Evolutionary conservation across 257 asterid species (phyloP).

Genomic region (Solanum rostratum): DNA sequence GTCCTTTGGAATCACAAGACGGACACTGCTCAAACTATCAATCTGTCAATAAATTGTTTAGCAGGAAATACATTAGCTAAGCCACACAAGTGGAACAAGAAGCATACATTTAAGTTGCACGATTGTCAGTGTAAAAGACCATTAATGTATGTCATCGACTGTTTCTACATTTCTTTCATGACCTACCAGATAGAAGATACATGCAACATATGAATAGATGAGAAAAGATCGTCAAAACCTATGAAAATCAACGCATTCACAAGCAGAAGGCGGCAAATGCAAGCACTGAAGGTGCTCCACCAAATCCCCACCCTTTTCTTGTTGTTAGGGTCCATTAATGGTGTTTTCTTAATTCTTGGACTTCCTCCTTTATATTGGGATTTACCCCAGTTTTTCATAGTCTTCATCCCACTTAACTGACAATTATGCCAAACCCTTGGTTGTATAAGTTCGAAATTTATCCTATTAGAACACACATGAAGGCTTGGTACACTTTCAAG

Average conservation of each 20-base stretch:
- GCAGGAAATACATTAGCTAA: background rate
- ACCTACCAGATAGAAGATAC: background rate
- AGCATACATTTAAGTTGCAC: background rate
- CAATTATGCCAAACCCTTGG: background rate
- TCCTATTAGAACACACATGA: background rate
- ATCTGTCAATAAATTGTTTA: constrained; percentile 32
- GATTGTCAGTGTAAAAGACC: background rate
- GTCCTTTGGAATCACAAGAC: constrained; percentile 76
- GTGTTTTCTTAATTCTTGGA: background rate
- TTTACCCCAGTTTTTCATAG: background rate
- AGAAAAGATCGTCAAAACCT: background rate
- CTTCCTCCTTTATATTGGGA: background rate
- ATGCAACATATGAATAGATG: background rate
- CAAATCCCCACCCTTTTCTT: background rate
- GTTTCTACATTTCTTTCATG: background rate
- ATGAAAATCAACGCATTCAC: background rate
- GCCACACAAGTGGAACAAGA: background rate
- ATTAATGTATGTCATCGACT: background rate
- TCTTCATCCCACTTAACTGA: background rate
- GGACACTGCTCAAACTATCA: constrained; percentile 62
- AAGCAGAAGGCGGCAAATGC: background rate
- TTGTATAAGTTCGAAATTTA: background rate
- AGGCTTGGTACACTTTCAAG: background rate
- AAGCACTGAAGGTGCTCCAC: background rate
- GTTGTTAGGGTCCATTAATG: background rate